Evolutionary conservation across 2,329 filamentous ascomycete genomes (phyloP).

Genomic region (Verticillium isaacii): DNA sequence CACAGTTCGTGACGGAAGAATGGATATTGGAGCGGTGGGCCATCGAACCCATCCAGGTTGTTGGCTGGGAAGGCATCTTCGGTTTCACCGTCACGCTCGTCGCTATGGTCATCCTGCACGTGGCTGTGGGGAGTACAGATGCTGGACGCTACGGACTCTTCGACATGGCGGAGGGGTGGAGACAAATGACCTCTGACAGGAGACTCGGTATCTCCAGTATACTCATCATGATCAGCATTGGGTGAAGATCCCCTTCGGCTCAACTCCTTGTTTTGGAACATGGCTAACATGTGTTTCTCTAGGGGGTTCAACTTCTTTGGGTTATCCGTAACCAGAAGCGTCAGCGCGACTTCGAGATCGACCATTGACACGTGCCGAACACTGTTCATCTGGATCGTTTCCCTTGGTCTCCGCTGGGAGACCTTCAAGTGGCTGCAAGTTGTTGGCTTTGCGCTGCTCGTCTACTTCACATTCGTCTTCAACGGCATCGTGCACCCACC

Average conservation of each 20-base stretch:
- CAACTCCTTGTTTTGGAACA: constrained; percentile 5
- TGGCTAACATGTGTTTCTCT: constrained; percentile 4
- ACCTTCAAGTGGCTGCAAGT: constrained; percentile 97
- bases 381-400: constrained; percentile 96
- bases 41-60: constrained; percentile 79
- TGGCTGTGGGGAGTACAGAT: constrained; percentile 69
- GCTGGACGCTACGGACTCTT: constrained; percentile 79
- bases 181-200: constrained; percentile 69
- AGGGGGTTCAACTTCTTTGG: constrained; percentile 99
- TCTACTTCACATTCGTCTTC: constrained; percentile 96
- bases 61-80: constrained; percentile 95
- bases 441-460: constrained; percentile 77
- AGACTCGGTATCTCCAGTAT: constrained; percentile 72
- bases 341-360: constrained; percentile 88
- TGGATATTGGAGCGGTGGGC: constrained; percentile 68
- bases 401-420: constrained; percentile 91
- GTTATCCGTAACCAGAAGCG: constrained; percentile 80
- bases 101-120: constrained; percentile 76
- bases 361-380: constrained; percentile 98
- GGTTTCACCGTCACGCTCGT: constrained; percentile 76
- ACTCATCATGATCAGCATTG: constrained; percentile 96
- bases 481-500: constrained; percentile 90
- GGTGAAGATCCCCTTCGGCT: constrained; percentile 52
- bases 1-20: constrained; percentile 94
- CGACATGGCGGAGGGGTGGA: constrained; percentile 81